A percentile compares a stretch with the other conserved stretches of the same genome.
Conservation (phyloP, 2,329 filamentous ascomycete genomes). For the Bisporella sp. region DNA sequence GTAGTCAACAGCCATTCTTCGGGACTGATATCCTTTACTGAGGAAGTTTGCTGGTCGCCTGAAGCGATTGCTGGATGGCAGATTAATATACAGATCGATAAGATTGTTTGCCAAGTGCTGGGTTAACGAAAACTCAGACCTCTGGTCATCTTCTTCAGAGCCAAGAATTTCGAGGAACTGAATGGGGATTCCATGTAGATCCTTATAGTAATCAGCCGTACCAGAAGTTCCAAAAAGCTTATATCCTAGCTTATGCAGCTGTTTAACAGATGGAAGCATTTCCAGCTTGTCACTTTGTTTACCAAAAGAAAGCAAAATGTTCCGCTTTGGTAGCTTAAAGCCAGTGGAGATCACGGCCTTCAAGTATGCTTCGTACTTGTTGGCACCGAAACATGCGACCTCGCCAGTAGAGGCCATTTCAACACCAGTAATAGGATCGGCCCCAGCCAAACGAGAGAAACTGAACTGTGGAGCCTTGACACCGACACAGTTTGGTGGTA, state of each 20-base stretch:
- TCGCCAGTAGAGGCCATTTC: conserved; percentile 99
- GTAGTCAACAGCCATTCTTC: conserved; percentile 92
- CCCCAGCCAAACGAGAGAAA: conserved; percentile 92
- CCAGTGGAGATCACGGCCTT: conserved; percentile 94
- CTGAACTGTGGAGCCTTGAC: conserved; percentile 99
- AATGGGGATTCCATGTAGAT: conserved; percentile 75
- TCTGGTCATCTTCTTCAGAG: conserved; percentile 73
- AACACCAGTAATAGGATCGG: conserved; percentile 92
- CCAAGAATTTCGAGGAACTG: conserved; percentile 88
- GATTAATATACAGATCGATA: conserved; percentile 97
- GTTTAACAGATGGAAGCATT: conserved; percentile 87
- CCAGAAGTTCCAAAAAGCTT: conserved; percentile 94
- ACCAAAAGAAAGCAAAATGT: conserved; percentile 90
- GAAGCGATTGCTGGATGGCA: conserved; percentile 98
- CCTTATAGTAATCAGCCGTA: conserved; percentile 92
- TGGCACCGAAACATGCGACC: conserved; percentile 89
- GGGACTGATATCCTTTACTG: conserved; percentile 93
- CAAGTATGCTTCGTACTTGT: conserved; percentile 96
- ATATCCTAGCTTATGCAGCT: conserved; percentile 84
- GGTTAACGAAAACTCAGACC: conserved; percentile 92
- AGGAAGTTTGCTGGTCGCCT: conserved; percentile 96
- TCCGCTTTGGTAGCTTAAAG: conserved; percentile 93
- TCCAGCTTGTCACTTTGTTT: conserved; percentile 98
- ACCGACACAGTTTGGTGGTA: conserved; percentile 79
- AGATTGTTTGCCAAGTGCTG: conserved; percentile 96